A percentile compares a stretch with the other conserved stretches of the same genome.
Evolutionary conservation across 2,329 filamentous ascomycete genomes (phyloP).

Genomic region (Neonectria hederae): DNA sequence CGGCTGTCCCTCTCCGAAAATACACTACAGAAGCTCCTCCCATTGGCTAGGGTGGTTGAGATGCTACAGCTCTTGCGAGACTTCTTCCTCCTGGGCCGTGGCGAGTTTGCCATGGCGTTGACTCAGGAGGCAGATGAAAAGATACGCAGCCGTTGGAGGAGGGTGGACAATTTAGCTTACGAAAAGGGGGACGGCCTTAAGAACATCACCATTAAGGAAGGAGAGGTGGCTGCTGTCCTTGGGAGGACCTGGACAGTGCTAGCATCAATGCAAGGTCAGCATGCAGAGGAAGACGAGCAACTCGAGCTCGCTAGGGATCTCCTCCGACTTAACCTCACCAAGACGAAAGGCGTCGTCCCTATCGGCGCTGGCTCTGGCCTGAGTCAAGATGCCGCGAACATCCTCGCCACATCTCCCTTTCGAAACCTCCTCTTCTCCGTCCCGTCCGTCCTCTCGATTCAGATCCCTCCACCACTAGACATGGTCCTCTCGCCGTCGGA

Average conservation of each 20-base stretch:
- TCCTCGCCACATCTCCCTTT: slow-evolving; percentile 68
- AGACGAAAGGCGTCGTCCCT: slow-evolving; percentile 53
- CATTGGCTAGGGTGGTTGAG: slow-evolving; percentile 78
- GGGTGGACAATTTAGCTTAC: slow-evolving; percentile 66
- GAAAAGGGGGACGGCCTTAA: slow-evolving; percentile 61
- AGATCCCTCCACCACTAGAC: slow-evolving; percentile 82
- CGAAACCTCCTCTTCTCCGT: slow-evolving; percentile 84
- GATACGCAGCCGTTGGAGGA: slow-evolving; percentile 76
- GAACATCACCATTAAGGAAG: slow-evolving; percentile 79
- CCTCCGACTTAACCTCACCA: slow-evolving; percentile 72
- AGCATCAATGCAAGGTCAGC: slow-evolving; percentile 74
- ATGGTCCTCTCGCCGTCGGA: slow-evolving; percentile 84
- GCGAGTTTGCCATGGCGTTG: slow-evolving; percentile 90
- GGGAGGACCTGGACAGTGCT: slow-evolving; percentile 82
- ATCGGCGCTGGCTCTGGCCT: slow-evolving; percentile 51
- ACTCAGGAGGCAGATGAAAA: slow-evolving; percentile 86
- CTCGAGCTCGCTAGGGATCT: slow-evolving; percentile 85
- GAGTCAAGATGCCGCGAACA: slow-evolving; percentile 43
- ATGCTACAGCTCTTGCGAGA: slow-evolving; percentile 81
- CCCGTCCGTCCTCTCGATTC: slow-evolving; percentile 73
- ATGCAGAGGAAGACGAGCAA: slow-evolving; percentile 81
- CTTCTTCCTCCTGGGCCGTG: slow-evolving; percentile 86
- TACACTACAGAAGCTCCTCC: slow-evolving; percentile 82
- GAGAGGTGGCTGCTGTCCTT: slow-evolving; percentile 82
- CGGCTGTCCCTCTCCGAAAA: slow-evolving; percentile 85